Base-by-base conservation (phyloP, 257 asterid species). In the Coffea canephora region DNA sequence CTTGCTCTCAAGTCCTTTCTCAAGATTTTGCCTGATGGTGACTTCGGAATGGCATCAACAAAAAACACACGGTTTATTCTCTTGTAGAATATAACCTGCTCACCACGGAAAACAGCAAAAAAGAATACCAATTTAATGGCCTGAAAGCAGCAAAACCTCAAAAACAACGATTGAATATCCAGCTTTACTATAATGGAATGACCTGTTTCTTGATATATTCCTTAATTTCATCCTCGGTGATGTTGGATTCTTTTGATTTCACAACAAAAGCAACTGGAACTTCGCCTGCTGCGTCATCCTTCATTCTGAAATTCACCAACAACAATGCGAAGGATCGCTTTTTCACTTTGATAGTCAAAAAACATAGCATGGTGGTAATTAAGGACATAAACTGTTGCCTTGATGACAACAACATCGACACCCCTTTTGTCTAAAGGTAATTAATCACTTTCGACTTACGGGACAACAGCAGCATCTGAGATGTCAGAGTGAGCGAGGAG, bases 231-330 rank as follows among this genome's bases (percentile, higher is more conserved):
- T 93, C 95, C 86, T 91, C 97, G 5, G 89, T 84, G 19, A 92
- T 80, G 31, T 43, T 59, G 46, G 89, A 85, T 4, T 91, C 97
- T 34, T 78, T 94, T 48, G 94, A 86, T 78, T 75, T 87, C 39
- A 89, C 98, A 8, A 91, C 94, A 85, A 90, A 94, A 45, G 97
- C 98, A 84, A 94, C 96, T 31, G 98, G 98, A 52, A 94, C 90
- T 89, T 94, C 98, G 50, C 98, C 98, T 0, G 97, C 97, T 70
- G 82, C 82, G 83, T 94, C 96, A 78, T 94, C 97, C 78, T 80
- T 85, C 98, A 94, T 84, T 18, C 98, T 94, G 91, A 34, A 49
- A 10, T 27, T 1, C 3, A 65, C 18, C 36, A 13, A n/a, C 39
- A 62, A n/a, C 15, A 9, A 59, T 21, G 12, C 12, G 21, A 21